Evolutionary conservation across 495 filamentous ascomycete species (phyloP), one percentile per base, ranked within the genome.

Genomic region (Aspergillus incahuasiensis): DNA sequence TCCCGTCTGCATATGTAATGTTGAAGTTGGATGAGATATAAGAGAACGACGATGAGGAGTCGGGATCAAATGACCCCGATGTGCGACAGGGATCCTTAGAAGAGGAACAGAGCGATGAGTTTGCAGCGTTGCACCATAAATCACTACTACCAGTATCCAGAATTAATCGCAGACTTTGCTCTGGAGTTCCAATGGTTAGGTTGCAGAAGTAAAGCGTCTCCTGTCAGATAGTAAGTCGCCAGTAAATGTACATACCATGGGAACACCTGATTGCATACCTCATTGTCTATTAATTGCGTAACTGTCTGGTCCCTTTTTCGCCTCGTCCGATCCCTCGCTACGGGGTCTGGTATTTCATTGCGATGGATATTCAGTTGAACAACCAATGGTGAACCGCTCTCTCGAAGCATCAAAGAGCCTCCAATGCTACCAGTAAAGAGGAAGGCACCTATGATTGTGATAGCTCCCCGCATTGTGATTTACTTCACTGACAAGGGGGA

Each of bases 121-220:
- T 68, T 12, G 79, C 78, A 5, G 86, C 82, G 68, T 95, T 94
- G 21, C 85, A 82, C 92, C 92, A 97, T 3, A 96, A 71, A 72
- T 97, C 92, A 61, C 89, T 94, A 66, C 90, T 95, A 24, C 89
- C 89, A 9, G 89, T 94, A 61, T 94, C 89, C 50, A 94, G 63
- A 56, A 89, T 83, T 64, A 92, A 63, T 20, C 82, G 76, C n/a
- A 91, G 48, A 5, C 60, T 69, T 60, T 86, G 84, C 19, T 77
- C 60, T 18, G 88, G 89, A 16, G 89, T 90, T 34, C 89, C 89
- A 55, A 94, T 61, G 11, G 82, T 86, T 35, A 82, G 74, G 65
- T 90, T 90, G 54, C 84, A 79, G 64, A 83, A 87, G 63, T 94
- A 94, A 15, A 89, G 71, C 0, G 66, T 71, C 66, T 74, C 60